Evolutionary conservation across 345 rosid genomes (phyloP), one percentile per base, ranked within the genome.

Genomic region (Aethionema arabicum): DNA sequence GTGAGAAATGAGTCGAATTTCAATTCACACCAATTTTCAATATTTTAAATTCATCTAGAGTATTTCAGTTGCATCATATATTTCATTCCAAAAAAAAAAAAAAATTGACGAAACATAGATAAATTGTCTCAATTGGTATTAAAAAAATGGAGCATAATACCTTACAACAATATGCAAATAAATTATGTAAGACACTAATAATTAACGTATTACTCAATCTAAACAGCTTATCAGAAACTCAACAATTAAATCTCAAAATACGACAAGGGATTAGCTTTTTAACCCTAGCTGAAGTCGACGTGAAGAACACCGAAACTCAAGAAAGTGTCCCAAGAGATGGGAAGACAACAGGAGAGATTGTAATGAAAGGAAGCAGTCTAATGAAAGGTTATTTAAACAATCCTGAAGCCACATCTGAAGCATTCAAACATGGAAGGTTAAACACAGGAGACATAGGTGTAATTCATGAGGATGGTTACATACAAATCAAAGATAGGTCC

Each of bases 401-500:
- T 42, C 71, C 73, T 0, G 56, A 71, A 65, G 79, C 77, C 4
- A 83, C 91, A 0, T 46, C 57, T 47, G 79, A 77, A 15, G 86
- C 80, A 6, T 81, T 89, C 11, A 76, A 59, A 45, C 62, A 76
- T 0, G 86, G 91, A 32, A 84, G 91, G 95, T 72, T 72, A 58
- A 79, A 74, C 49, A 89, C 95, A 0, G 73, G 82, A 31, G 95
- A 89, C 50, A 57, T 89, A 2, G 91, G 78, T 11, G 66, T 83
- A 3, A 73, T 69, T 31, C 74, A 80, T n/a, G 65, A 73, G 0
- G 76, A 80, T 52, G 91, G 91, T 3, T 48, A 52, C 30, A 7
- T 89, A 44, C 76, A 84, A 67, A 66, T 86, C 51, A 86, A 81
- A 73, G 96, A 86, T 61, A 78, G 95, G 0, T 81, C 76, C 5